Conservation (phyloP, 192 early-diverging fungal species). For the Dissophora ornata region DNA sequence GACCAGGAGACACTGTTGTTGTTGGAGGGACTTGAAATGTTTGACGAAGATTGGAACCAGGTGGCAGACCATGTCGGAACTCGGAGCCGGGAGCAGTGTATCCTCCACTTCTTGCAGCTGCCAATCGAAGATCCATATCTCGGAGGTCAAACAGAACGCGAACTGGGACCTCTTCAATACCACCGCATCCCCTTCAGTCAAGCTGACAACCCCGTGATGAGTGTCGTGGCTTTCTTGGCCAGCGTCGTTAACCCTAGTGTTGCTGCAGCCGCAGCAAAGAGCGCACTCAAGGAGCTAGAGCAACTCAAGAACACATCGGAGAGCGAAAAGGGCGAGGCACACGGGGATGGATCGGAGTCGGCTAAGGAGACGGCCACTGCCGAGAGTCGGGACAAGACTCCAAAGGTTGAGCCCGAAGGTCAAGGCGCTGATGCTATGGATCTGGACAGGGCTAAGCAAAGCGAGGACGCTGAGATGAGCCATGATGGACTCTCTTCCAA, state of each 20-base stretch:
- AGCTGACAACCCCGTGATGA: slow-evolving; percentile 92
- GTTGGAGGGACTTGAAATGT: slow-evolving; percentile 94
- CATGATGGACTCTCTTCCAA: background rate
- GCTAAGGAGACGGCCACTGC: background rate
- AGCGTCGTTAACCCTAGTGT: slow-evolving; percentile 89
- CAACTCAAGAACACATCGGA: slow-evolving; percentile 18
- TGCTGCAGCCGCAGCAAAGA: slow-evolving; percentile 87
- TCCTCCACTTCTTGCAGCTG: slow-evolving; percentile 87
- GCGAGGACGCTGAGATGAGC: slow-evolving; percentile 21
- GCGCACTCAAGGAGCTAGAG: slow-evolving; percentile 81
- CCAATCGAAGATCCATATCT: slow-evolving; percentile 90
- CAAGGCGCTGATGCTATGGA: slow-evolving; percentile 42
- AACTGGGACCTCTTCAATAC: slow-evolving; percentile 77
- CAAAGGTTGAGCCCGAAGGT: slow-evolving; percentile 17
- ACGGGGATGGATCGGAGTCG: background rate
- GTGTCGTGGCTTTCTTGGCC: slow-evolving; percentile 89
- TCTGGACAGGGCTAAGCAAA: slow-evolving; percentile 34
- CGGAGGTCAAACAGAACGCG: slow-evolving; percentile 46
- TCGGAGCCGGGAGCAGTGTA: slow-evolving; percentile 90
- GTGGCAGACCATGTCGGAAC: slow-evolving; percentile 95
- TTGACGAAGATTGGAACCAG: slow-evolving; percentile 93
- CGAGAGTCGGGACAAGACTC: slow-evolving; percentile 12
- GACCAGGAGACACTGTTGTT: slow-evolving; percentile 89
- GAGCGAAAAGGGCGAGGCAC: background rate
- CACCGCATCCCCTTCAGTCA: slow-evolving; percentile 81